Evolutionary conservation across 2,329 filamentous ascomycete genomes (phyloP).

Genomic region (Venturia nashicola): DNA sequence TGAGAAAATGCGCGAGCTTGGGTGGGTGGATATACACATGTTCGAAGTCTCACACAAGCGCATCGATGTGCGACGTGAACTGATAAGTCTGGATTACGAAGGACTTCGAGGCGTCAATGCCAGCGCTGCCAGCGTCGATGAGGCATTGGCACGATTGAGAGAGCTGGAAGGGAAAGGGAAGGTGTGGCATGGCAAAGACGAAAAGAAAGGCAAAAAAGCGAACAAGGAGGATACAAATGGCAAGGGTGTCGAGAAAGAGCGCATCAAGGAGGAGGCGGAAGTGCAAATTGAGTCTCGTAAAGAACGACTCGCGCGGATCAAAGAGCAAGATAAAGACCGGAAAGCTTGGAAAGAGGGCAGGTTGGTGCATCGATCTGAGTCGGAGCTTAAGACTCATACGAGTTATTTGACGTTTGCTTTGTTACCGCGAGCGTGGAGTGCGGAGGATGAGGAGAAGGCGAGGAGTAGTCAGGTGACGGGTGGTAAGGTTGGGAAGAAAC

Average conservation of each 20-base stretch:
- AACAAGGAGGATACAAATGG: no score
- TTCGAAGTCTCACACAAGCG: constrained; percentile 73
- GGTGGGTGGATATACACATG: constrained; percentile 90
- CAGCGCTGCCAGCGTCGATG: constrained; percentile 60
- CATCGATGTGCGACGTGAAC: constrained; percentile 71
- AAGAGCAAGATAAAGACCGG: constrained; percentile 23
- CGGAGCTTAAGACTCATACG: constrained; percentile 89
- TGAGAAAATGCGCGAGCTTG: constrained; percentile 62
- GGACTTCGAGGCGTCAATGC: constrained; percentile 54
- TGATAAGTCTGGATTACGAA: constrained; percentile 61
- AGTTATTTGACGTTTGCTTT: constrained; percentile 94
- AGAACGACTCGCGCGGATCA: constrained; percentile 20
- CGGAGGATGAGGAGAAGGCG: constrained; percentile 59
- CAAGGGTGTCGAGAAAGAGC: constrained; percentile 19
- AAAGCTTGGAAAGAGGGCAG: constrained; percentile 65
- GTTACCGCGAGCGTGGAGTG: constrained; percentile 74
- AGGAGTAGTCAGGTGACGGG: no score
- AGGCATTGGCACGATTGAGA: constrained; percentile 62
- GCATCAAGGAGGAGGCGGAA: constrained; percentile 14
- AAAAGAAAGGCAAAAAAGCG: constrained; percentile 12
- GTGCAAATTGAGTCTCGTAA: constrained; percentile 12
- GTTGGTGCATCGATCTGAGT: constrained; percentile 68
- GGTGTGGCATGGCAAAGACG: constrained; percentile 16
- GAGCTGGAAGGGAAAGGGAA: constrained; percentile 53
- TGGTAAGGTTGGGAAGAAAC: not conserved